phyloP scores from a whole-genome alignment of 345 rosid species.

The Nasturtium officinale region DNA sequence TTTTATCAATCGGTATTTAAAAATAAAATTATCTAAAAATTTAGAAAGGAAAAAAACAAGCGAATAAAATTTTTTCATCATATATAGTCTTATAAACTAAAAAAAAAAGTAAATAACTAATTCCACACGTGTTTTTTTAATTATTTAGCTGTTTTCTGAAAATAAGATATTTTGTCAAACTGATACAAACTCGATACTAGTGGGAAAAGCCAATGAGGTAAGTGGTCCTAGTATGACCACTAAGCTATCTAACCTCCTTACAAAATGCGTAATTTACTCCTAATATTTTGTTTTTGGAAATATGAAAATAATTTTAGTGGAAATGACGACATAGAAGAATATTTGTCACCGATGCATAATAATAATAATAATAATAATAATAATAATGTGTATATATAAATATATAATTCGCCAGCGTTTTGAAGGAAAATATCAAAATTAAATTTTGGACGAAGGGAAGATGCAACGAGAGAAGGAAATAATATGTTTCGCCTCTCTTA shows the following conservation, averaged over 20 bases:
- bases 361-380: too few relatives aligned
- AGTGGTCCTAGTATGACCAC: slow-evolving; percentile 44
- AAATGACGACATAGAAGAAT: not conserved
- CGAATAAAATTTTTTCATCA: not conserved
- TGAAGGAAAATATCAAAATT: not conserved
- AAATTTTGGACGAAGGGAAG: not conserved
- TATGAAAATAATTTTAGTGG: slow-evolving; percentile 1
- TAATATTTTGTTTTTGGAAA: not conserved
- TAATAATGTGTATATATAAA: too few relatives aligned
- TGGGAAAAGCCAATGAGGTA: slow-evolving; percentile 4
- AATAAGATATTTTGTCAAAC: not conserved
- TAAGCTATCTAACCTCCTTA: slow-evolving; percentile 15
- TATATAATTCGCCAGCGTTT: not conserved
- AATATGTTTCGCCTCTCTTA: not conserved
- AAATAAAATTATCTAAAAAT: too few relatives aligned
- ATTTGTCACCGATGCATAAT: not conserved
- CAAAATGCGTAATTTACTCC: slow-evolving; percentile 7
- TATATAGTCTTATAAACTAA: not conserved
- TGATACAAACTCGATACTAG: not conserved
- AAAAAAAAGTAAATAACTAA: not conserved
- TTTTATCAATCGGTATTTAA: too few relatives aligned
- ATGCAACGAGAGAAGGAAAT: not conserved
- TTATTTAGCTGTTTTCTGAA: not conserved
- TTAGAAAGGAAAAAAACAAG: too few relatives aligned
- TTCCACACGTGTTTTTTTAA: not conserved